Percentiles rank a stretch among this genome's conserved stretches.
These are phyloP conservation scores for Boletus pseudo-olivaceus DNA, from an alignment of 768 basidiomycete species.

Conservation along the genomic window DNA sequence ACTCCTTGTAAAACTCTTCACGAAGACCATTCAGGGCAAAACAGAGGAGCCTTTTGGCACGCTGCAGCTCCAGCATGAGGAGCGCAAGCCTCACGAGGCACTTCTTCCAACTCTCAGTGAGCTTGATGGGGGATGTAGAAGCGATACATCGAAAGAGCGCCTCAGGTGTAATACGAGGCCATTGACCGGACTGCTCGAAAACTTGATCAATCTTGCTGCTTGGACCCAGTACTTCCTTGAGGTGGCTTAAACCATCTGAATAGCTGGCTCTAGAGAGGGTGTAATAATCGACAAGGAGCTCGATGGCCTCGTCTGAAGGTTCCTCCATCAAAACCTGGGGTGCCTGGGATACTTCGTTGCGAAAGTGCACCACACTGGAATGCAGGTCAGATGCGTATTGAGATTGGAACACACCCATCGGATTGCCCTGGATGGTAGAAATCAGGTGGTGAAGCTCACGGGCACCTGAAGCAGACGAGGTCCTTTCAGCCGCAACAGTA, in stretches of 20 bases:
- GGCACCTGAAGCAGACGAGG: too few relatives aligned
- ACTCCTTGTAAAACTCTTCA: conserved; percentile 30
- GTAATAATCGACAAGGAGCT: background rate
- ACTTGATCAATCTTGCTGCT: conserved; percentile 9
- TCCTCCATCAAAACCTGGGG: too few relatives aligned
- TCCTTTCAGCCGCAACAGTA: too few relatives aligned
- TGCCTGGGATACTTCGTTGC: background rate
- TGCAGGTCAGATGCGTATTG: background rate
- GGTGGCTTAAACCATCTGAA: background rate
- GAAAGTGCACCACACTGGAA: background rate
- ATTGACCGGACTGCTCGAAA: conserved; percentile 25
- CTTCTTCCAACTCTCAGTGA: conserved; percentile 26
- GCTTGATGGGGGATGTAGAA: conserved; percentile 7
- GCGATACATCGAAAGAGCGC: conserved; percentile 29
- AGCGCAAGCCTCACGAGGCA: conserved; percentile 26
- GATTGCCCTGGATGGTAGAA: too few relatives aligned
- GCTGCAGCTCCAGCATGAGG: conserved; percentile 32
- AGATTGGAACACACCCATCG: too few relatives aligned
- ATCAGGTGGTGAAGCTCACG: too few relatives aligned
- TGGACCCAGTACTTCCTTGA: conserved; percentile 12
- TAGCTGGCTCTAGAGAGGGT: background rate
- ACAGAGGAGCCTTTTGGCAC: conserved; percentile 31
- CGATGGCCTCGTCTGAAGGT: too few relatives aligned
- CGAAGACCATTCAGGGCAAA: conserved; percentile 13
- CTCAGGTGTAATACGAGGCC: conserved; percentile 35